Base-by-base conservation (phyloP, 2,329 filamentous ascomycete species). In the Moelleriella libera region DNA sequence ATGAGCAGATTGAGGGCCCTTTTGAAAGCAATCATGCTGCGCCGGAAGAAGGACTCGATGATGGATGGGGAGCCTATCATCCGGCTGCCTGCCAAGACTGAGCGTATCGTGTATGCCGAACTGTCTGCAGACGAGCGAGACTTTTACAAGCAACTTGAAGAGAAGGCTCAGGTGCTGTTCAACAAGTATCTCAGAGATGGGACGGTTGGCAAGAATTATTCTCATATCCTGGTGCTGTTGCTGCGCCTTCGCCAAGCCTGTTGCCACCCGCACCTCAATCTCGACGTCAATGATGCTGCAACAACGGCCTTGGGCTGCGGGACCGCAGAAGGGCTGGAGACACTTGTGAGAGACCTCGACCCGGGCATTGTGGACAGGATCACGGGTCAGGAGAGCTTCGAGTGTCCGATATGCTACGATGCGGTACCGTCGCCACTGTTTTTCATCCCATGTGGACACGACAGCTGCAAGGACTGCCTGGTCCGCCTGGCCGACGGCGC, bases 401-500 rank as follows among this genome's bases (percentile, higher is more conserved):
- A 89, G 59, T 94, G 88, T 57, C 85, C 85, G 0, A 80, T 92
- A 21, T 95, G 88, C 60, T 82, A 85, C 49, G 88, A 95, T 56
- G 80, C 72, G 2, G 78, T 83, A 6, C 71, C 75, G 11, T 88
- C 89, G 51, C 85, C 86, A 0, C 76, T 76, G 3, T 85, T 94
- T 52, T 83, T 89, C 61, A 71, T 87, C 46, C 87, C 87, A 1
- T 95, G 88, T 57, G 88, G 88, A 2, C 88, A 95, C 58, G 78
- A 82, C 50, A 80, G 80, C 29, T 95, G 88, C 62, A 68, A 74
- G 1, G 83, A 88, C 52, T 95, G 88, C 59, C 80, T 92, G 51
- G 73, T 78, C 5, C 78, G 75, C 47, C 73, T 94, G 44, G 72
- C 73, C 0, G 85, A 87, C 51, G 78, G 66, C 42, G 64, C 80